These are phyloP conservation scores for Cyberlindnera maclurae DNA, from an alignment of 805 yeast species.

Conservation along the genomic window DNA sequence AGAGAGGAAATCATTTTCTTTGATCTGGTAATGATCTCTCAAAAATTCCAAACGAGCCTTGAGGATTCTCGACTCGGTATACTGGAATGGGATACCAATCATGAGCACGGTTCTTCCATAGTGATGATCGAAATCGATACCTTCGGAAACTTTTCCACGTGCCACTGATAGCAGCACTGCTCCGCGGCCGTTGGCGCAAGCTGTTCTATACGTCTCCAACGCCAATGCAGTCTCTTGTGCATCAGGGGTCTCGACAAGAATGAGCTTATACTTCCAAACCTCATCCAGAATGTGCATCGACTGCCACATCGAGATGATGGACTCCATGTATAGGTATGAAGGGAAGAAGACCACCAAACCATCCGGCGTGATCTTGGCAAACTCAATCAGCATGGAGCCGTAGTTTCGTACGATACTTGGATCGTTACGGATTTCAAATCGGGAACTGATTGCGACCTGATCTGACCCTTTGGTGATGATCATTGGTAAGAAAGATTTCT, in stretches of 20 bases:
- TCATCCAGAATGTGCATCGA: slow-evolving; percentile 96
- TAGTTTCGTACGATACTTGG: slow-evolving; percentile 97
- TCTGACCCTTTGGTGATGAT: slow-evolving; percentile 96
- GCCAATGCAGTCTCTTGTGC: slow-evolving; percentile 97
- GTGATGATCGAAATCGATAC: slow-evolving; percentile 98
- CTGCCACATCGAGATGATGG: slow-evolving; percentile 98
- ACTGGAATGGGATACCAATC: slow-evolving; percentile 99
- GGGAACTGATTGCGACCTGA: slow-evolving; percentile 92
- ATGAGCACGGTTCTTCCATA: slow-evolving; percentile 95
- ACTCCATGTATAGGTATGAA: slow-evolving; percentile 94
- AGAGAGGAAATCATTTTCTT: slow-evolving; percentile 90
- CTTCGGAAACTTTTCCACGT: slow-evolving; percentile 97
- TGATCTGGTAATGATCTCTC: slow-evolving; percentile 85
- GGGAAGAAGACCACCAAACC: slow-evolving; percentile 98
- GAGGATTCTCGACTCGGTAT: slow-evolving; percentile 91
- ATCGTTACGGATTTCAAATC: slow-evolving; percentile 95
- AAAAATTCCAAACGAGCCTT: slow-evolving; percentile 92
- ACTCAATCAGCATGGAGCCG: slow-evolving; percentile 87
- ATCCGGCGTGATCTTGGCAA: slow-evolving; percentile 93
- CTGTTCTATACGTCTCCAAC: slow-evolving; percentile 88
- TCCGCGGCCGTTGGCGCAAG: slow-evolving; percentile 96
- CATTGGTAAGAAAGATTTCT: slow-evolving; percentile 90
- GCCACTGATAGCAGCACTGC: slow-evolving; percentile 96
- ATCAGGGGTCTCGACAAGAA: slow-evolving; percentile 96
- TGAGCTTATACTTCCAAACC: slow-evolving; percentile 95